Conservation (phyloP, 1,284 basidiomycete species). For the Ganoderma lucidum region DNA sequence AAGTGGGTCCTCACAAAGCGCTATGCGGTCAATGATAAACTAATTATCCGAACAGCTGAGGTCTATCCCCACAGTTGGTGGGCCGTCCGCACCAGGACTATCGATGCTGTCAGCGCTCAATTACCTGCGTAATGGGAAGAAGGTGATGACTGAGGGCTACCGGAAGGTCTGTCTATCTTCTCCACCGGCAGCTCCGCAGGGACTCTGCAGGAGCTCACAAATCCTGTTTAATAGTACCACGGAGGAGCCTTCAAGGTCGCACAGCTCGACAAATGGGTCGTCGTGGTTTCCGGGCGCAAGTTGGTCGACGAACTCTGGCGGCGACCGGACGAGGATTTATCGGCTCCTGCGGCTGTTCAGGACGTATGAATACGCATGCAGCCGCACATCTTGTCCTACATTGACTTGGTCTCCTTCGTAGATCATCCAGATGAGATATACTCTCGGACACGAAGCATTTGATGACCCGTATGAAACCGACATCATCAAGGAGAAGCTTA, state of each 20-base stretch:
- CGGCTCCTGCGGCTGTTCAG: slow-evolving; percentile 34
- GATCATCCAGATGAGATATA: slow-evolving; percentile 29
- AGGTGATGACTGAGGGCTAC: slow-evolving; percentile 48
- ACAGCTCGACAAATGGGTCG: slow-evolving; percentile 42
- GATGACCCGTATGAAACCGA: slow-evolving; percentile 37
- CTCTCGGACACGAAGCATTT: slow-evolving; percentile 34
- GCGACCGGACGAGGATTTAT: slow-evolving; percentile 34
- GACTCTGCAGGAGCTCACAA: background rate
- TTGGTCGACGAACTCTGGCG: slow-evolving; percentile 40
- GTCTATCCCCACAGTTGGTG: slow-evolving; percentile 46
- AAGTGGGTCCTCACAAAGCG: background rate
- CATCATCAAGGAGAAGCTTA: slow-evolving; percentile 36
- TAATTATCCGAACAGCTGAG: background rate
- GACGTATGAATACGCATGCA: slow-evolving; percentile 36
- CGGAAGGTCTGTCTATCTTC: slow-evolving; percentile 36
- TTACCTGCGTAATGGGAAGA: slow-evolving; percentile 42
- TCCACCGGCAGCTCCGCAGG: slow-evolving; percentile 10
- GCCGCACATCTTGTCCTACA: background rate
- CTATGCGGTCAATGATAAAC: background rate
- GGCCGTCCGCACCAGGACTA: slow-evolving; percentile 42
- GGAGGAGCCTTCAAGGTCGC: slow-evolving; percentile 44
- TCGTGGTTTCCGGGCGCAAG: slow-evolving; percentile 34
- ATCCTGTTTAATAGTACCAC: slow-evolving; percentile 18
- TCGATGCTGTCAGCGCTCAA: slow-evolving; percentile 44
- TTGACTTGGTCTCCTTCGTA: background rate